These are phyloP conservation scores for Sporobolomyces roseus DNA, from an alignment of 768 basidiomycete species.

Conservation along the genomic window DNA sequence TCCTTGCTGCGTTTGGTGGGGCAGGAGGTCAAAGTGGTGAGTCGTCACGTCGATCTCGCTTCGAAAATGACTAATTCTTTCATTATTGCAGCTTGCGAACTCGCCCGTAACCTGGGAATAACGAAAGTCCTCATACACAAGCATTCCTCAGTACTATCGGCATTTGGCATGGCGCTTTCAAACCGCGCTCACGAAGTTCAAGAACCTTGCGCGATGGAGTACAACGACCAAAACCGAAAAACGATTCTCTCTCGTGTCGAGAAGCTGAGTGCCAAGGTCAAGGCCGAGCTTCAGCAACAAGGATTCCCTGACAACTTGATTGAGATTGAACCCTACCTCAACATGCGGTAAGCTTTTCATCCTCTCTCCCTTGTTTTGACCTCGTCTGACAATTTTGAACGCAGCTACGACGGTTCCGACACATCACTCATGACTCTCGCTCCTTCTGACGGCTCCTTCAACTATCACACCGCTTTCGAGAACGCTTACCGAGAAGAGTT, in stretches of 20 bases:
- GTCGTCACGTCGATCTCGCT: neutral
- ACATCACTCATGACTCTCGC: constrained; percentile 80
- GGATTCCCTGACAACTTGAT: constrained; percentile 75
- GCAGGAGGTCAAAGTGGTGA: constrained; percentile 47
- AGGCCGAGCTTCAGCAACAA: constrained; percentile 65
- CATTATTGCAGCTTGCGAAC: constrained; percentile 68
- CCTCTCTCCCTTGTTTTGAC: no score
- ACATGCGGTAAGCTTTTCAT: constrained; percentile 44
- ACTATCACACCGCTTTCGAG: constrained; percentile 76
- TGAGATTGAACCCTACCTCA: constrained; percentile 62
- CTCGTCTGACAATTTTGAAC: no score
- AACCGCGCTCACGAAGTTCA: constrained; percentile 75
- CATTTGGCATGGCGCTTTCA: constrained; percentile 60
- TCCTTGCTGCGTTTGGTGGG: constrained; percentile 49
- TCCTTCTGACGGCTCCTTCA: constrained; percentile 52
- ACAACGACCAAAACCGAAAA: constrained; percentile 58
- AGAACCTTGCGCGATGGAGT: constrained; percentile 81
- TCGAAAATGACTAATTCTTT: no score
- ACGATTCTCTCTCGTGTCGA: constrained; percentile 65
- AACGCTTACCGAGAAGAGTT: constrained; percentile 69
- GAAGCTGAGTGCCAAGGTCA: constrained; percentile 62
- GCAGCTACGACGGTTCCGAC: constrained; percentile 85
- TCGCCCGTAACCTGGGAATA: constrained; percentile 78
- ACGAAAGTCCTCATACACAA: constrained; percentile 81
- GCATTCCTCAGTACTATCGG: constrained; percentile 87